phyloP scores from a whole-genome alignment of 148 eudicot genomes.

The Chenopodium album region DNA sequence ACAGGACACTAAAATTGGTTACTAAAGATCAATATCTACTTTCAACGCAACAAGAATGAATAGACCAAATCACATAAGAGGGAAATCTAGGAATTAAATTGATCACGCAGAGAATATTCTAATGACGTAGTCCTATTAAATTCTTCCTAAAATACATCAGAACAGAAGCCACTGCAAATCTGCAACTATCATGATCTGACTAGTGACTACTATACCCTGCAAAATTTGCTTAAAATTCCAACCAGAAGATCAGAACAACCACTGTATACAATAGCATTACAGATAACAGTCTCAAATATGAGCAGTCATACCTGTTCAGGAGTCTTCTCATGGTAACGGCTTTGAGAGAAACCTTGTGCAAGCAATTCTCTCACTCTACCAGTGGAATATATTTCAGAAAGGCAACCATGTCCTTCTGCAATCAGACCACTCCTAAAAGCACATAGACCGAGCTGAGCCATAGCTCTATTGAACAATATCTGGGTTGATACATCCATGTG shows the following conservation, averaged over 20 bases:
- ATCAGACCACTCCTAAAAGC: conserved; percentile 81
- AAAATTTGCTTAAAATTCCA: not conserved
- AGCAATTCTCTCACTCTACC: conserved; percentile 93
- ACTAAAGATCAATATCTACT: not conserved
- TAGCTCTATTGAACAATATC: conserved; percentile 81
- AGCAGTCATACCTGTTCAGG: conserved; percentile 68
- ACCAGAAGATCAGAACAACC: not conserved
- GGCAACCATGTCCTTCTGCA: conserved; percentile 73
- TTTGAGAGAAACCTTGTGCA: conserved; percentile 90
- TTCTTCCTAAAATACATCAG: not conserved
- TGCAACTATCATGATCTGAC: not conserved
- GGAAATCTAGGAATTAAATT: not conserved
- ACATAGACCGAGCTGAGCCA: conserved; percentile 90
- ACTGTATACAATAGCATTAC: not conserved
- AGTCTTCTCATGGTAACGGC: conserved; percentile 86
- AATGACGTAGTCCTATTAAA: not conserved
- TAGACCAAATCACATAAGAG: not conserved
- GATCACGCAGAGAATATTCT: not conserved
- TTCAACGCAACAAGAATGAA: not conserved
- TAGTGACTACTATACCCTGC: not conserved
- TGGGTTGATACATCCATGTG: conserved; percentile 88
- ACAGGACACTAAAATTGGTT: not conserved
- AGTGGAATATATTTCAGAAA: conserved; percentile 78
- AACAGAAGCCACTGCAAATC: not conserved
- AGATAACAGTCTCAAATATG: not conserved